These are phyloP conservation scores for Metschnikowia continentalis DNA, from an alignment of 805 yeast genomes.

Conservation along the genomic window DNA sequence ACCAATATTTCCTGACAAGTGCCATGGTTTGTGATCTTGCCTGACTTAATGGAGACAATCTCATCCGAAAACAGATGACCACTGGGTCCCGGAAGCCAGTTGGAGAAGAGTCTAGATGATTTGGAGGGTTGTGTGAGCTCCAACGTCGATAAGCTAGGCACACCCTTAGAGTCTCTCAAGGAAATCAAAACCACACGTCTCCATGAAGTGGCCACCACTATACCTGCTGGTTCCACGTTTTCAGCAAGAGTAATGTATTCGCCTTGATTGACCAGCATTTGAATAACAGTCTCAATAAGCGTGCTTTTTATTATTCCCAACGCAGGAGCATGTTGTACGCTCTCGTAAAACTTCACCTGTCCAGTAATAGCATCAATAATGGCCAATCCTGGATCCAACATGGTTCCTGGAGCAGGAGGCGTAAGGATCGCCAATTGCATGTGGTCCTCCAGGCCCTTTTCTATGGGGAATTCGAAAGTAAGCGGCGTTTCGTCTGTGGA, in stretches of 20 bases:
- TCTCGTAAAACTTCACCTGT: slow-evolving; percentile 62
- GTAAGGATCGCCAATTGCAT: slow-evolving; percentile 56
- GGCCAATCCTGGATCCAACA: slow-evolving; percentile 63
- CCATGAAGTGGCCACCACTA: slow-evolving; percentile 63
- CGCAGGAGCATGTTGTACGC: slow-evolving; percentile 67
- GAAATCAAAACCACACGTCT: slow-evolving; percentile 62
- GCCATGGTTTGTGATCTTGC: slow-evolving; percentile 49
- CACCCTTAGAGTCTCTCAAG: slow-evolving; percentile 66
- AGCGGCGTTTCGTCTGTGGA: slow-evolving; percentile 59
- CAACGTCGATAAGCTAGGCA: slow-evolving; percentile 41
- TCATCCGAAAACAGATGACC: slow-evolving; percentile 34
- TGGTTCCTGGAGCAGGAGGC: slow-evolving; percentile 49
- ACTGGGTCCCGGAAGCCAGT: slow-evolving; percentile 10
- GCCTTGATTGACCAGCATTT: slow-evolving; percentile 28
- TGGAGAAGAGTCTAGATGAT: slow-evolving; percentile 9
- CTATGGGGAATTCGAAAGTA: slow-evolving; percentile 50
- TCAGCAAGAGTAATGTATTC: slow-evolving; percentile 58
- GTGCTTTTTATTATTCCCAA: slow-evolving; percentile 50
- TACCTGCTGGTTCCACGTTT: slow-evolving; percentile 70
- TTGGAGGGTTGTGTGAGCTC: slow-evolving; percentile 21
- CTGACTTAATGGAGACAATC: slow-evolving; percentile 57
- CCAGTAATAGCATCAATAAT: slow-evolving; percentile 61
- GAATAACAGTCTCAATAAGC: slow-evolving; percentile 39
- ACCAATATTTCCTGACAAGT: slow-evolving; percentile 36
- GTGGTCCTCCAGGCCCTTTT: slow-evolving; percentile 11